phyloP scores from a whole-genome alignment of 495 filamentous ascomycete genomes.

The Opeltia flavorubescens region DNA sequence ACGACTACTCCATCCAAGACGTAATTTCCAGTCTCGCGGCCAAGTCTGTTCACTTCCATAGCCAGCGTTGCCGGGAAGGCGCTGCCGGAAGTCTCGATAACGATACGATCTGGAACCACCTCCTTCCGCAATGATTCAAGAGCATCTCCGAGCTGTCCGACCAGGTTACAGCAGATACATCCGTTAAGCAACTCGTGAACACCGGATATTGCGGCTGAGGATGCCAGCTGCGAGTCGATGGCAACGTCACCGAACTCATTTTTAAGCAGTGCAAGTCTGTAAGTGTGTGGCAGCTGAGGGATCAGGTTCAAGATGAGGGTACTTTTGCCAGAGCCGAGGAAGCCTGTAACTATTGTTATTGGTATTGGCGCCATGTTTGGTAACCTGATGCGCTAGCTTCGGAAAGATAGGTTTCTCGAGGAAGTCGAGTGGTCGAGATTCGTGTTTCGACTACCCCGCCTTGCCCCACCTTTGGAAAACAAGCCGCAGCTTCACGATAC shows the following conservation, averaged over 20 bases:
- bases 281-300: conserved; percentile 62
- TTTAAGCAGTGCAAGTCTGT: conserved; percentile 87
- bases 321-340: conserved; percentile 83
- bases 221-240: conserved; percentile 79
- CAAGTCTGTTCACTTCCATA: conserved; percentile 82
- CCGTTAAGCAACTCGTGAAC: conserved; percentile 87
- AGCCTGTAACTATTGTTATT: conserved; percentile 89
- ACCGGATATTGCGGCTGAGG: conserved; percentile 67
- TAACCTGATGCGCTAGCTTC: no score
- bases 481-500: no score
- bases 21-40: conserved; percentile 48
- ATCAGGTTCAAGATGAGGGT: conserved; percentile 82
- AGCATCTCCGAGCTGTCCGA: conserved; percentile 74
- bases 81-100: conserved; percentile 81
- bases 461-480: no score
- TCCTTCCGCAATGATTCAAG: conserved; percentile 52
- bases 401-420: no score
- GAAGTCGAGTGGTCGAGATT: background rate
- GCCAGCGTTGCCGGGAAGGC: conserved; percentile 83
- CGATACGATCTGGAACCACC: conserved; percentile 61
- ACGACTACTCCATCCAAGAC: conserved; percentile 79
- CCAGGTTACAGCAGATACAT: conserved; percentile 97
- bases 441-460: background rate
- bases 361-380: conserved; percentile 53
- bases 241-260: conserved; percentile 96